Conservation (phyloP, 2,329 filamentous ascomycete genomes). For the Alternaria sp. region DNA sequence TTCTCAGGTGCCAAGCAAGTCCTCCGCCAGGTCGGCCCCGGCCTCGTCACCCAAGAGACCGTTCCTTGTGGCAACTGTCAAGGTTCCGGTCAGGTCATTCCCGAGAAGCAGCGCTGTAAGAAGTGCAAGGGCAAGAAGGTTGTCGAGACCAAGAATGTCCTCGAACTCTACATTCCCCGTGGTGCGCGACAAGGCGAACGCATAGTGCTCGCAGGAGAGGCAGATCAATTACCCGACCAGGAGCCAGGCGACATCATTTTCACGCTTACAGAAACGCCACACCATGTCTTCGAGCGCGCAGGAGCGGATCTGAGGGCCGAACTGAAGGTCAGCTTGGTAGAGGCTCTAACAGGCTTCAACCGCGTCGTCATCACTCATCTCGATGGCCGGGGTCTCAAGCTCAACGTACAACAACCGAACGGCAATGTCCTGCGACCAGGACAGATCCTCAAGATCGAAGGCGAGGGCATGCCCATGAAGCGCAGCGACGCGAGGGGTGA, state of each 20-base stretch:
- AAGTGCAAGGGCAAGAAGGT: slow-evolving; percentile 96
- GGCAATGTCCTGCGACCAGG: slow-evolving; percentile 84
- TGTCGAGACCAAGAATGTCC: slow-evolving; percentile 86
- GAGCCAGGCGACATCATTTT: slow-evolving; percentile 94
- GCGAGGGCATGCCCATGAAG: slow-evolving; percentile 96
- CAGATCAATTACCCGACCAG: slow-evolving; percentile 88
- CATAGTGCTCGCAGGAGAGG: slow-evolving; percentile 91
- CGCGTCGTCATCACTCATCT: slow-evolving; percentile 90
- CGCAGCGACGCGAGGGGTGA: slow-evolving; percentile 84
- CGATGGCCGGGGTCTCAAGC: slow-evolving; percentile 86
- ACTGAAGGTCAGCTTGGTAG: slow-evolving; percentile 79
- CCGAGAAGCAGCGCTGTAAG: slow-evolving; percentile 97
- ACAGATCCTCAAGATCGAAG: slow-evolving; percentile 83
- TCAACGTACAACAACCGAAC: slow-evolving; percentile 72
- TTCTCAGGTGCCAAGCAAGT: slow-evolving; percentile 71
- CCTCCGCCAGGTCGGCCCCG: slow-evolving; percentile 83
- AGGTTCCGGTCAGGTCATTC: slow-evolving; percentile 85
- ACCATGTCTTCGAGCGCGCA: slow-evolving; percentile 81
- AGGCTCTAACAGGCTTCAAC: slow-evolving; percentile 88
- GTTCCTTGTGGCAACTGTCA: slow-evolving; percentile 83
- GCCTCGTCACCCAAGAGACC: slow-evolving; percentile 80
- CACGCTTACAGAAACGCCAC: slow-evolving; percentile 79
- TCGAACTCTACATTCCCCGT: slow-evolving; percentile 94
- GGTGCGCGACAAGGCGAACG: slow-evolving; percentile 82
- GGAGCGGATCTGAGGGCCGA: slow-evolving; percentile 85